Evolutionary conservation across 495 filamentous ascomycete species (phyloP).

Genomic region (Cenococcum geophilum): DNA sequence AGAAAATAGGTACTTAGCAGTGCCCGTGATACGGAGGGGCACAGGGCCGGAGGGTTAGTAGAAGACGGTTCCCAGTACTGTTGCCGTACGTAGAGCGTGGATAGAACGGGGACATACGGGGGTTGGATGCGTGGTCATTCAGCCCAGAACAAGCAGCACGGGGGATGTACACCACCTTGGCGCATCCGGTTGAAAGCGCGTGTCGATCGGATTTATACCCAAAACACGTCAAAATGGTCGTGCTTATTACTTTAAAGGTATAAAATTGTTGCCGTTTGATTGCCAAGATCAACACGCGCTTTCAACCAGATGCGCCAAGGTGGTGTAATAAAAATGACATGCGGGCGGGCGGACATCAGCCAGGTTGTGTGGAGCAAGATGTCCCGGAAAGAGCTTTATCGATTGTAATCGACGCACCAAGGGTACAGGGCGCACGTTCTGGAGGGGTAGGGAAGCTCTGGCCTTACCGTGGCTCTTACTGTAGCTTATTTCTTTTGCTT

Average conservation of each 20-base stretch:
- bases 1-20: background rate
- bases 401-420: conserved; percentile 11
- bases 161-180: too few relatives aligned
- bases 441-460: conserved; percentile 33
- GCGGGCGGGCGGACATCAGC: background rate
- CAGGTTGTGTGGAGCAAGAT: background rate
- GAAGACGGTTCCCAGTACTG: background rate
- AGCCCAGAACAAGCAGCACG: too few relatives aligned
- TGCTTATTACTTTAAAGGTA: too few relatives aligned
- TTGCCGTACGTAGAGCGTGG: background rate
- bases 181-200: too few relatives aligned
- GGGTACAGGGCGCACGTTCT: background rate
- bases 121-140: too few relatives aligned
- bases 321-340: conserved; percentile 1
- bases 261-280: too few relatives aligned
- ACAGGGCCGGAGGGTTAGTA: background rate
- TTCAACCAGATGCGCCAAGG: too few relatives aligned
- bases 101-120: background rate
- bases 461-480: conserved; percentile 14
- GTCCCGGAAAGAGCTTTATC: conserved; percentile 14
- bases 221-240: too few relatives aligned
- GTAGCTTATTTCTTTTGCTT: conserved; percentile 16
- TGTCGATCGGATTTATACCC: too few relatives aligned
- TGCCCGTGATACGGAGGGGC: background rate
- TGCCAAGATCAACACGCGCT: too few relatives aligned